A percentile compares a stretch with the other conserved stretches of the same genome.
Evolutionary conservation across 495 filamentous ascomycete species (phyloP).

Genomic region (Daldinia loculata): DNA sequence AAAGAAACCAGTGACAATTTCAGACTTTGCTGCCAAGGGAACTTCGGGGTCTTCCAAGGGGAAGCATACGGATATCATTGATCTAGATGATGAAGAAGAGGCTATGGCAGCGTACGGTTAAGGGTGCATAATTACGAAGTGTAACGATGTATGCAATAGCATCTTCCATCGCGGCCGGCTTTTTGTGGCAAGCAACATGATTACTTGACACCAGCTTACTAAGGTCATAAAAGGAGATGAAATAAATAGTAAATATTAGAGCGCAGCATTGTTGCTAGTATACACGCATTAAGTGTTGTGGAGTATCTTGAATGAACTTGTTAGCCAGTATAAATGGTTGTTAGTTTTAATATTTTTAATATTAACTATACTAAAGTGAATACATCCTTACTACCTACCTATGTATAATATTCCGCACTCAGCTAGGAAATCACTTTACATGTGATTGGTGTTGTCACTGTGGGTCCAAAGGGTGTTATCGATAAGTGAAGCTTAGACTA

Average conservation of each 20-base stretch:
- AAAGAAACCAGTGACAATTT: constrained; percentile 43
- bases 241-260: background rate
- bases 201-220: background rate
- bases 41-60: constrained; percentile 10
- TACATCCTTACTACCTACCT: too few relatives aligned
- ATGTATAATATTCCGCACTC: background rate
- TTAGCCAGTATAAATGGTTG: background rate
- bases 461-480: constrained; percentile 17
- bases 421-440: constrained; percentile 14
- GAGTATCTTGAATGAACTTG: background rate
- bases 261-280: background rate
- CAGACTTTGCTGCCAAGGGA: constrained; percentile 42
- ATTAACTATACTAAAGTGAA: too few relatives aligned
- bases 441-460: constrained; percentile 35
- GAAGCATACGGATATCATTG: constrained; percentile 25
- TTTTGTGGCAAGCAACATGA: background rate
- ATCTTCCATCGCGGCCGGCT: background rate
- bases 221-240: background rate
- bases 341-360: too few relatives aligned
- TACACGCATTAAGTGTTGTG: background rate
- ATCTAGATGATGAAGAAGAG: constrained; percentile 52
- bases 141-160: background rate
- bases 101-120: constrained; percentile 50
- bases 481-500: constrained; percentile 34
- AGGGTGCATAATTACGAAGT: constrained; percentile 8